Base-by-base conservation (phyloP, 73 alveolate genomes). In the Paramecium octaurelia region DNA sequence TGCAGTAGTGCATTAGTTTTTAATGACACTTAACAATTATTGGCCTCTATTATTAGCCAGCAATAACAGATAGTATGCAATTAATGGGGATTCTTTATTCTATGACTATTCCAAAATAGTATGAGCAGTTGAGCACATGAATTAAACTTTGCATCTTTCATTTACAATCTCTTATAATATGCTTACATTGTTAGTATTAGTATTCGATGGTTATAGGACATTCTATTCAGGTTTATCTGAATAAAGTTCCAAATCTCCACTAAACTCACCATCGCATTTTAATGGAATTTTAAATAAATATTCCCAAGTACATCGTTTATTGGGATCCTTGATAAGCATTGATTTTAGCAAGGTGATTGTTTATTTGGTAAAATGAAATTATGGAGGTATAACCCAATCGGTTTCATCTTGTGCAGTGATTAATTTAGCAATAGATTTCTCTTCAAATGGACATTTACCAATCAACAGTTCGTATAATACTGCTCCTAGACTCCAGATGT, bases 401-500 rank as follows among this genome's bases (percentile, higher is more conserved):
- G 90, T 80, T 44, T 88, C 93, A 64, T 88, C 86, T 70, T 69
- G 43, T 68, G 86, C 90, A 40, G 84, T 88, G 27, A 88, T 88
- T 11, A 88, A 34, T 70, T 80, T 88, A 8, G 86, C 93, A 27
- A 88, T 88, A 18, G 93, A 88, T 88, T 88, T 88, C 44, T 88
- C 93, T 70, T 88, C 93, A 88, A 68, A 88, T 29, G 93, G 93
- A 70, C 93, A 88, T 42, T 42, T 70, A 4, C 93, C 93, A 42
- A 88, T 69, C 21, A 88, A 44, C 24, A 88, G 16, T 46, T 88
- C 93, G 43, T 88, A 88, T 23, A 88, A 88, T 42, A 88, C 91
- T 16, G 86, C 93, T 11, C 93, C 93, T 38, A 88, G 21, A 88
- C 93, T 88, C 93, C 93, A 88, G n/a, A 88, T 88, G 44, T 88